Base-by-base conservation (phyloP, 306 rosid species). In the Mimosa pudica region DNA sequence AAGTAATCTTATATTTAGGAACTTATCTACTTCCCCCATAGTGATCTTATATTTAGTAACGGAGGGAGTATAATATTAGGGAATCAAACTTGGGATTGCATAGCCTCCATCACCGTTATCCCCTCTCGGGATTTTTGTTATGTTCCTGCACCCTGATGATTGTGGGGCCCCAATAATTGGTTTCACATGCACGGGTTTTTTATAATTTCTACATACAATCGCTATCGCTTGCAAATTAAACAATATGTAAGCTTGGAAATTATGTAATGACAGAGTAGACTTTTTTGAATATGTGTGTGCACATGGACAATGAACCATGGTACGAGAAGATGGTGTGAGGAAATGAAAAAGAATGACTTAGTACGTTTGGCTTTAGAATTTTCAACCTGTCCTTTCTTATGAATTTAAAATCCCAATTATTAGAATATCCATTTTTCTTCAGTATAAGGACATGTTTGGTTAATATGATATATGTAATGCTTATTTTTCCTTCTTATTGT, bases 131-230 rank as follows among this genome's bases (percentile, higher is more conserved):
- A 74, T 75, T 89, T 87, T 87, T 82, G 89, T 91, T 87, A 82
- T 86, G 82, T 87, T 87, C 89, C 82, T 46, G 58, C 33, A 24
- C 36, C 51, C 60, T 70, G 58, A 70, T 77, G 66, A 54, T 57
- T 78, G 68, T 80, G 67, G 85, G 89, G 46, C 73, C 89, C 85
- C 65, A 91, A 88, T 91, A 85, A 88, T 88, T 80, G 71, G 83
- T 74, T 86, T 89, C 96, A 91, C 93, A 85, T 91, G 93, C 81
- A 66, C 61, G 70, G 52, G 77, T 84, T 73, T 79, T 76, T 81
- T 62, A 60, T 65, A 24, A 24, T 24, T 24, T 24, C 30, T 24
- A 60, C 62, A 77, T 79, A 47, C 62, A 79, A 79, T 60, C 52
- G 33, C 64, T 60, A 49, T 44, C 66, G 74, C 68, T 68, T 71